Conservation (phyloP, 768 basidiomycete genomes). For the Lactarius hengduanensis region DNA sequence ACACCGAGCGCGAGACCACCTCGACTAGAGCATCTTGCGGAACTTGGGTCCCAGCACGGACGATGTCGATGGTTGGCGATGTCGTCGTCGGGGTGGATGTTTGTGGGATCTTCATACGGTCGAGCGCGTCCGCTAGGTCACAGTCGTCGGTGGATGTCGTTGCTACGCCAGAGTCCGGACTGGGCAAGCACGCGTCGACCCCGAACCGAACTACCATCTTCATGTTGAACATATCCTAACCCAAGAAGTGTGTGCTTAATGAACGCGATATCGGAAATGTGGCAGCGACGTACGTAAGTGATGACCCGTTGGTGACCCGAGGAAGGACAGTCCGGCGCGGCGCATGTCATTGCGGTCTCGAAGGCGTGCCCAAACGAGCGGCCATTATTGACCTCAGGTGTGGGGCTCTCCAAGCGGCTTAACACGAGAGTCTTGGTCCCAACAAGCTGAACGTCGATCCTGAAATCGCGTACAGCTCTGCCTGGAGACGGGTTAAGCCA, state of each 20-base stretch:
- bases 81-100: background rate
- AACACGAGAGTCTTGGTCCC: constrained; percentile 59
- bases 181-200: constrained; percentile 43
- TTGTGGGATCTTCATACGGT: constrained; percentile 22
- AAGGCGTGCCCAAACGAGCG: constrained; percentile 60
- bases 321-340: constrained; percentile 48
- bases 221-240: constrained; percentile 56
- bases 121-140: constrained; percentile 27
- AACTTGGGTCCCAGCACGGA: constrained; percentile 22
- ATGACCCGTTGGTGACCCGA: constrained; percentile 64
- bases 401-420: constrained; percentile 54
- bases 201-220: constrained; percentile 59
- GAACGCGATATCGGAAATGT: background rate
- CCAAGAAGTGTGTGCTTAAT: background rate
- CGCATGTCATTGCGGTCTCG: constrained; percentile 51
- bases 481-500: constrained; percentile 41
- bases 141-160: constrained; percentile 24
- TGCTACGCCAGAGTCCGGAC: background rate
- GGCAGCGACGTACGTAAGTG: constrained; percentile 49
- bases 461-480: constrained; percentile 48
- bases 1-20: constrained; percentile 35
- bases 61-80: constrained; percentile 2
- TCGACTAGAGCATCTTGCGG: constrained; percentile 33
- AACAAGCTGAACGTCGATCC: constrained; percentile 68
- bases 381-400: constrained; percentile 30